phyloP scores from a whole-genome alignment of 192 early-diverging fungal species.

The Allomyces arbusculus region DNA sequence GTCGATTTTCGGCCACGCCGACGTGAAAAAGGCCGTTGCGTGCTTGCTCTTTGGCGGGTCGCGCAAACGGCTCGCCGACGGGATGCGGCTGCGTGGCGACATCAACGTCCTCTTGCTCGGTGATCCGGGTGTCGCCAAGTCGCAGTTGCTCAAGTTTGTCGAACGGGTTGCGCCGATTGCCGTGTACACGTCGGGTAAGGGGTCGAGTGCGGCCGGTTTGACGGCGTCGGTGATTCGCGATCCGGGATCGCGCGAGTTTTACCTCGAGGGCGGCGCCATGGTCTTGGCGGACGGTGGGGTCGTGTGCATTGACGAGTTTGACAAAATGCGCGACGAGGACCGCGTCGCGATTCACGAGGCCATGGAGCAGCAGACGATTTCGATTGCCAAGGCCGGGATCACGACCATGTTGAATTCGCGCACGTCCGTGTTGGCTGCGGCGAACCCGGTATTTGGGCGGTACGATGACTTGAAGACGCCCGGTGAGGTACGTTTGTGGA shows the following conservation, averaged over 20 bases:
- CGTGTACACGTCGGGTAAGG: conserved; percentile 98
- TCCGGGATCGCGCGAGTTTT: conserved; percentile 80
- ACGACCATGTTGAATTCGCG: conserved; percentile 95
- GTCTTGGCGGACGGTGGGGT: conserved; percentile 96
- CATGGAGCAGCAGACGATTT: conserved; percentile 99
- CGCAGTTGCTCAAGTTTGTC: conserved; percentile 95
- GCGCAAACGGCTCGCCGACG: conserved; percentile 85
- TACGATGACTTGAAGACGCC: conserved; percentile 98
- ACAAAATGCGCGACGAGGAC: conserved; percentile 99
- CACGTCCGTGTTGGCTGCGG: conserved; percentile 89
- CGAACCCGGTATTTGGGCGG: conserved; percentile 94
- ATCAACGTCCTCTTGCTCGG: conserved; percentile 93
- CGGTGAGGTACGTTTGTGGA: conserved; percentile 42
- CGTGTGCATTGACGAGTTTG: conserved; percentile 99
- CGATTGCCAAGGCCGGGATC: conserved; percentile 99
- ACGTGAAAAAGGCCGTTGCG: conserved; percentile 89
- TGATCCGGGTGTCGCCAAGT: conserved; percentile 97
- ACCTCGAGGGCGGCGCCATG: conserved; percentile 97
- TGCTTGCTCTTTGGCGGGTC: conserved; percentile 93
- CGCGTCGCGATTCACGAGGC: conserved; percentile 99
- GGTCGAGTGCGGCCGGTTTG: conserved; percentile 92
- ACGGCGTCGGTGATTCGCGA: conserved; percentile 95
- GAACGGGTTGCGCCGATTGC: conserved; percentile 92
- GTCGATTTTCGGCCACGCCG: conserved; percentile 82
- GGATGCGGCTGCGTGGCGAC: conserved; percentile 90